Conservation (phyloP, 2,329 filamentous ascomycete genomes). For the Coniochaeta hoffmannii region DNA sequence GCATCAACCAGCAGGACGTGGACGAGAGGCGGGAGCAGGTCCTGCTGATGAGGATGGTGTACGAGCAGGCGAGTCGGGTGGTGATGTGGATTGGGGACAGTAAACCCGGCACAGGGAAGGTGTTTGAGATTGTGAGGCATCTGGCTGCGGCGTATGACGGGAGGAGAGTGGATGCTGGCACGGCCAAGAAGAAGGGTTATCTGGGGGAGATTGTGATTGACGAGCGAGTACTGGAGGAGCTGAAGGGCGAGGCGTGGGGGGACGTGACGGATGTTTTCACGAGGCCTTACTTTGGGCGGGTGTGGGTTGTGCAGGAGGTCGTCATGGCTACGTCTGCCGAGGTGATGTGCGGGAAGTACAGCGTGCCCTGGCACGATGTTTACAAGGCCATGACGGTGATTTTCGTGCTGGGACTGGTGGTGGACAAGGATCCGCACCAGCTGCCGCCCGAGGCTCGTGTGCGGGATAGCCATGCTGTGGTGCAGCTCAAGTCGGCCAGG, state of each 20-base stretch:
- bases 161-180: background rate
- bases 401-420: background rate
- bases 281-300: background rate
- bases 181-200: too few relatives aligned
- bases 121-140: background rate
- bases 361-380: background rate
- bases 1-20: background rate
- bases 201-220: too few relatives aligned
- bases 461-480: background rate
- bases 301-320: background rate
- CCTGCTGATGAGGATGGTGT: background rate
- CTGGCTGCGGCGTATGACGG: background rate
- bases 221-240: background rate
- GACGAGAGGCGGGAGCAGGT: background rate
- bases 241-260: background rate
- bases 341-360: background rate
- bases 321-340: background rate
- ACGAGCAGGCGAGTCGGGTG: background rate
- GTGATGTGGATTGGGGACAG: background rate
- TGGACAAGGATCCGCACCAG: background rate
- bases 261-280: background rate
- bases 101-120: background rate
- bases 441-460: background rate
- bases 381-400: background rate
- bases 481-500: too few relatives aligned